Conservation (phyloP, 202 grass and related monocot species). For the Panicum virgatum region DNA sequence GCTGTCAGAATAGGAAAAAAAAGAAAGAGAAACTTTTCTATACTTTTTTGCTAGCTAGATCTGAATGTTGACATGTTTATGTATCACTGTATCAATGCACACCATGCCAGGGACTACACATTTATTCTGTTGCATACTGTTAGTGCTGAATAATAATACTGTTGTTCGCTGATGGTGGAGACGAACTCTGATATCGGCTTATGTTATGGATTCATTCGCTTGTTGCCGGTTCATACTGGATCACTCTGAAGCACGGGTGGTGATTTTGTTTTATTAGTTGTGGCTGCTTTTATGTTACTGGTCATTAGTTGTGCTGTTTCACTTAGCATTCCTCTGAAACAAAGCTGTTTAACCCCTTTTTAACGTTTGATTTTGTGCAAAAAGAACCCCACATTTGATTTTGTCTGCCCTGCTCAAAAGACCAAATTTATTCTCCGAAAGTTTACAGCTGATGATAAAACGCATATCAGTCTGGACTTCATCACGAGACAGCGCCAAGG, state of each 20-base stretch:
- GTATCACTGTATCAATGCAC: not conserved
- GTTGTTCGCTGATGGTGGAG: not conserved
- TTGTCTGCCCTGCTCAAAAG: not conserved
- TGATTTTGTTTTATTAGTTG: not conserved
- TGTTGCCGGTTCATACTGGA: not conserved
- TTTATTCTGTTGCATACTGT: not conserved
- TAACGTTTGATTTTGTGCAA: no score
- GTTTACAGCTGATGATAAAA: not conserved
- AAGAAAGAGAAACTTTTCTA: not conserved
- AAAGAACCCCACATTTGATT: no score
- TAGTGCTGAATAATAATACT: not conserved
- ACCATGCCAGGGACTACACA: not conserved
- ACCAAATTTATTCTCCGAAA: not conserved
- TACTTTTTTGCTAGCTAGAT: conserved; percentile 15
- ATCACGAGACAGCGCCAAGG: no score
- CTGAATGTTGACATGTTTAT: conserved; percentile 23
- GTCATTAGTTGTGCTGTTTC: not conserved
- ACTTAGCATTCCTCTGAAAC: not conserved
- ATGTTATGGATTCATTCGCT: not conserved
- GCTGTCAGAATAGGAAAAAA: not conserved
- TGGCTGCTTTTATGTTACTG: not conserved
- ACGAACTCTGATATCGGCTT: not conserved
- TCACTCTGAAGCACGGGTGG: not conserved
- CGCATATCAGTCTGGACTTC: no score
- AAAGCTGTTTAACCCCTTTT: not conserved